phyloP scores from a whole-genome alignment of 306 rosid genomes.

The Cicer bijugum region DNA sequence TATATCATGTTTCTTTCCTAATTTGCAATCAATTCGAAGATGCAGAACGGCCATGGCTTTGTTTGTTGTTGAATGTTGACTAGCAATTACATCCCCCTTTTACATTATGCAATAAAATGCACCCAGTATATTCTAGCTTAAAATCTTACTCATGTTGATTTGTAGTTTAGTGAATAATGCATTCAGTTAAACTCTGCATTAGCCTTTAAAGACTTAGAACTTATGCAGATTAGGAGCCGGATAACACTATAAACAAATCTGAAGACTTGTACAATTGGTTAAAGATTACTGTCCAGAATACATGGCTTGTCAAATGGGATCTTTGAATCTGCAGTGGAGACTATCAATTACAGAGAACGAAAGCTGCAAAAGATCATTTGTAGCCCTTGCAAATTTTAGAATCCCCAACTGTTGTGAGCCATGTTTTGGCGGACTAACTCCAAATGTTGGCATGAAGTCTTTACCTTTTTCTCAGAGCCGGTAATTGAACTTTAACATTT shows the following conservation, averaged over 20 bases:
- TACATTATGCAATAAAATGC: slow-evolving; percentile 5
- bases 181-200: slow-evolving; percentile 11
- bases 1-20: not conserved
- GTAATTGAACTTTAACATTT: slow-evolving; percentile 44
- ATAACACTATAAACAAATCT: slow-evolving; percentile 20
- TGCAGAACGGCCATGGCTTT: not conserved
- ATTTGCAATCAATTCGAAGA: not conserved
- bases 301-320: slow-evolving; percentile 61
- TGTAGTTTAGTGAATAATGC: slow-evolving; percentile 19
- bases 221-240: slow-evolving; percentile 45
- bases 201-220: not conserved
- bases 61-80: not conserved
- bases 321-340: slow-evolving; percentile 47
- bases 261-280: slow-evolving; percentile 14
- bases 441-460: slow-evolving; percentile 48
- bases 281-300: slow-evolving; percentile 25
- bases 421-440: slow-evolving; percentile 44
- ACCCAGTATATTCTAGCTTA: slow-evolving; percentile 1
- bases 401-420: slow-evolving; percentile 51
- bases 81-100: slow-evolving; percentile 2
- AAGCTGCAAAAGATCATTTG: slow-evolving; percentile 46
- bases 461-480: slow-evolving; percentile 54
- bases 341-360: slow-evolving; percentile 52
- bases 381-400: slow-evolving; percentile 49
- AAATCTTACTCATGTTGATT: slow-evolving; percentile 20